Conservation (phyloP, 345 rosid genomes). For the Euphorbia peplus region DNA sequence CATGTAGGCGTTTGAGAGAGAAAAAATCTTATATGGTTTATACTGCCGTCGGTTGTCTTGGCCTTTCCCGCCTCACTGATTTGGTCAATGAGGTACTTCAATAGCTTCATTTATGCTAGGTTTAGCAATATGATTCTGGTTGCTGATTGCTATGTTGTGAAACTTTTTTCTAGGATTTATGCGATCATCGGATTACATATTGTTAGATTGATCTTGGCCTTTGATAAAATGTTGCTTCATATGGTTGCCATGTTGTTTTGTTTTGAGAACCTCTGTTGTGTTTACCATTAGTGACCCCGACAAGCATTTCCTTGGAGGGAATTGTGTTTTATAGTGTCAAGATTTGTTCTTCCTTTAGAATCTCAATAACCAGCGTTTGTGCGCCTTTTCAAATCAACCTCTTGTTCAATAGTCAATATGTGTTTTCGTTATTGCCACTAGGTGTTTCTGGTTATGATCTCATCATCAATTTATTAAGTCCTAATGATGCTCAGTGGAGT, state of each 20-base stretch:
- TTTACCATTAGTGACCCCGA: not conserved
- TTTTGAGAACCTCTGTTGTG: not conserved
- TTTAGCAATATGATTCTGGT: not conserved
- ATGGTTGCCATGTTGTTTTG: not conserved
- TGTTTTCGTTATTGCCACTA: not conserved
- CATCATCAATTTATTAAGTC: not conserved
- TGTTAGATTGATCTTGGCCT: not conserved
- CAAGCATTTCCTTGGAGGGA: not conserved
- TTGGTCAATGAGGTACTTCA: constrained; percentile 67
- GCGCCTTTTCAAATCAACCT: not conserved
- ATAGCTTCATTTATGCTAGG: not conserved
- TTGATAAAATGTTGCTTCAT: not conserved
- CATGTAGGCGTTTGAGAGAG: constrained; percentile 77
- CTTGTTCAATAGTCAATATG: not conserved
- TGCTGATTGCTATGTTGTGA: not conserved
- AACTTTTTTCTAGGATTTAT: too few species aligned
- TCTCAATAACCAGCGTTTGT: not conserved
- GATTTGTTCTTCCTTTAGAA: not conserved
- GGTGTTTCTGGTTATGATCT: not conserved
- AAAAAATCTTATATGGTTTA: constrained; percentile 92
- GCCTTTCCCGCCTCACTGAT: constrained; percentile 68
- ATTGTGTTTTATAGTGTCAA: not conserved
- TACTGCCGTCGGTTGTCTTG: constrained; percentile 85
- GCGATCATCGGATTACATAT: not conserved
- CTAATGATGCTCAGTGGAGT: not conserved